These are phyloP conservation scores for Heteromeles arbutifolia DNA, from an alignment of 306 rosid genomes.

Conservation along the genomic window DNA sequence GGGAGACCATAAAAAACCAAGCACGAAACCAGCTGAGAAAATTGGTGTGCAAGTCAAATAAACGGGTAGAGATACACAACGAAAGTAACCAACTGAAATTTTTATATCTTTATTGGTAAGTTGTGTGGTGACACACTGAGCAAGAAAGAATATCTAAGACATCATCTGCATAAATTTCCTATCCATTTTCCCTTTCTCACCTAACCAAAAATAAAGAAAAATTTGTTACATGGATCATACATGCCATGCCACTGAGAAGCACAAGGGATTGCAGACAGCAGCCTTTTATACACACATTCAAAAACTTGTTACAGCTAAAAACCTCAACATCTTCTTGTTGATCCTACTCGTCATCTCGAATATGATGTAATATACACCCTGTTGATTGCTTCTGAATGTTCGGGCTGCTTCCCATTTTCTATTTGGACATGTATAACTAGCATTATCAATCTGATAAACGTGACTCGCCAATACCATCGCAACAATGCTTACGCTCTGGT, in stretches of 20 bases:
- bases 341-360: background rate
- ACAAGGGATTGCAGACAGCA: background rate
- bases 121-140: background rate
- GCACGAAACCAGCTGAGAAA: background rate
- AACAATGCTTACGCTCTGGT: slow-evolving; percentile 11
- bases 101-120: background rate
- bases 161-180: background rate
- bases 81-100: background rate
- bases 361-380: slow-evolving; percentile 1
- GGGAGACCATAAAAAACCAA: background rate
- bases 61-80: background rate
- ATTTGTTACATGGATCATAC: background rate
- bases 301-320: background rate
- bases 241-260: background rate
- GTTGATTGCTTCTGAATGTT: background rate
- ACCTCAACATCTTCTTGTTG: background rate
- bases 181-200: background rate
- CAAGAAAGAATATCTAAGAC: background rate
- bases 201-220: background rate
- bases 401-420: background rate
- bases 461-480: background rate
- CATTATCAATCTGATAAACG: background rate
- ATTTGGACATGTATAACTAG: background rate
- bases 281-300: background rate
- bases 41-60: background rate